Percentiles rank a stretch among this genome's conserved stretches.
Conservation (phyloP, 495 filamentous ascomycete genomes). For the Chlorociboria aeruginascens region DNA sequence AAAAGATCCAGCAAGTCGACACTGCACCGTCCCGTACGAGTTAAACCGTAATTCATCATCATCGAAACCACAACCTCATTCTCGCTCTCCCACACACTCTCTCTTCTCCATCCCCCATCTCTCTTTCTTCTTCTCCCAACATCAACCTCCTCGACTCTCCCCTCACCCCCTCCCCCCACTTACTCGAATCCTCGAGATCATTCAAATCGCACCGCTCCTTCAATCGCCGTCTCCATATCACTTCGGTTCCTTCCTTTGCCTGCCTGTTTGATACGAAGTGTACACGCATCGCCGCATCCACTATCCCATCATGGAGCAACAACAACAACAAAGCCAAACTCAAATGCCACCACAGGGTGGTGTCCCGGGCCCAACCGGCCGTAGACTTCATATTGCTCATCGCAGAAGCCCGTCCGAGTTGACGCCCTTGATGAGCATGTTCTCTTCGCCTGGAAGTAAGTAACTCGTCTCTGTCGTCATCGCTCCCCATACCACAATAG, state of each 20-base stretch:
- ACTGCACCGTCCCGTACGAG: too few relatives aligned
- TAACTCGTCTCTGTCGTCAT: conserved; percentile 14
- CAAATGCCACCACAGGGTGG: conserved; percentile 37
- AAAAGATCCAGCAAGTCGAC: too few relatives aligned
- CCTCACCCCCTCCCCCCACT: conserved; percentile 17
- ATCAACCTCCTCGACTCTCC: not conserved
- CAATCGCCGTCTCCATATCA: conserved; percentile 26
- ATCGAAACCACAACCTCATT: too few relatives aligned
- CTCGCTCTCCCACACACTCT: too few relatives aligned
- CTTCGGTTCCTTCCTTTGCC: conserved; percentile 35
- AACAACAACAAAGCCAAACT: conserved; percentile 40
- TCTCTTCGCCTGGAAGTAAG: conserved; percentile 41
- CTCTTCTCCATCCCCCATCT: not conserved
- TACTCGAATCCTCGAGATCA: conserved; percentile 25
- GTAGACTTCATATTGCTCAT: conserved; percentile 94
- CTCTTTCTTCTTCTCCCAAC: conserved; percentile 16
- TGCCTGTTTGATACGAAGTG: conserved; percentile 17
- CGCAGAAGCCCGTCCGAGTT: conserved; percentile 94
- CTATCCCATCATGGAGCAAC: conserved; percentile 61
- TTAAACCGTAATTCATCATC: too few relatives aligned
- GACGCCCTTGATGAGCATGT: conserved; percentile 97
- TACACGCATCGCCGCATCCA: conserved; percentile 9
- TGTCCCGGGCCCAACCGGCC: conserved; percentile 71
- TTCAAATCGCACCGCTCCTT: conserved; percentile 18
- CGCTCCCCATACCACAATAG: conserved; percentile 7